phyloP scores from a whole-genome alignment of 1,284 basidiomycete species.

The Microbotryomycetes sp. region DNA sequence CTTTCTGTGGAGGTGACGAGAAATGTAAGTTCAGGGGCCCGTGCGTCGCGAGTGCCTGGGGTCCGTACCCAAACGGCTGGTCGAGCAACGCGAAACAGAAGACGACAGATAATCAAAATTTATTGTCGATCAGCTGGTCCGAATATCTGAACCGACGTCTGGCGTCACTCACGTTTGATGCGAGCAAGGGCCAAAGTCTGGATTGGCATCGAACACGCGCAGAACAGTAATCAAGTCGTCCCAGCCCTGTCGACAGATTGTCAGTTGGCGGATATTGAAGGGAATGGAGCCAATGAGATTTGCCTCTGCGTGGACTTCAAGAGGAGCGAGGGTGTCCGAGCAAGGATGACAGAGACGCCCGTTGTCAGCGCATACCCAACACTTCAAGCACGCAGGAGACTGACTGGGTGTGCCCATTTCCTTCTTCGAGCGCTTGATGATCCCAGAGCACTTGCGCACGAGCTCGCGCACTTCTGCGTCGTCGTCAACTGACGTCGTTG shows the following conservation, averaged over 20 bases:
- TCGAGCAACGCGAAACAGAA: too few relatives aligned
- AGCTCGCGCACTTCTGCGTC: not conserved
- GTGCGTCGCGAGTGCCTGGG: too few relatives aligned
- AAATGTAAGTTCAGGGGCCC: too few relatives aligned
- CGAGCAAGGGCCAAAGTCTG: not conserved
- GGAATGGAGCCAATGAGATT: conserved; percentile 31
- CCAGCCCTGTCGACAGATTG: conserved; percentile 3
- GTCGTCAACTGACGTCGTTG: not conserved
- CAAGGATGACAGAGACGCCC: conserved; percentile 1
- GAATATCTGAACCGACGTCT: too few relatives aligned
- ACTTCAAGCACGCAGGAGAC: conserved; percentile 41
- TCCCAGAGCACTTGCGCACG: not conserved
- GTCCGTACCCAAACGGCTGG: too few relatives aligned
- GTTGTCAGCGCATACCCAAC: not conserved
- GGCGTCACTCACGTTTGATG: not conserved
- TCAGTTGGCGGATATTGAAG: not conserved
- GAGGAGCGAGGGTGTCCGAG: not conserved
- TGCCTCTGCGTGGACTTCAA: conserved; percentile 18
- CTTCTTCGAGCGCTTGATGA: conserved; percentile 44
- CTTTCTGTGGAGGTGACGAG: conserved; percentile 64
- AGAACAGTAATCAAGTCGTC: conserved; percentile 11
- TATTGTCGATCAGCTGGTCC: too few relatives aligned
- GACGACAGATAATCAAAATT: too few relatives aligned
- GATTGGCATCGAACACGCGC: conserved; percentile 8
- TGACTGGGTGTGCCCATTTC: conserved; percentile 59